phyloP scores from a whole-genome alignment of 345 rosid species.

The Citrus cavaleriei region DNA sequence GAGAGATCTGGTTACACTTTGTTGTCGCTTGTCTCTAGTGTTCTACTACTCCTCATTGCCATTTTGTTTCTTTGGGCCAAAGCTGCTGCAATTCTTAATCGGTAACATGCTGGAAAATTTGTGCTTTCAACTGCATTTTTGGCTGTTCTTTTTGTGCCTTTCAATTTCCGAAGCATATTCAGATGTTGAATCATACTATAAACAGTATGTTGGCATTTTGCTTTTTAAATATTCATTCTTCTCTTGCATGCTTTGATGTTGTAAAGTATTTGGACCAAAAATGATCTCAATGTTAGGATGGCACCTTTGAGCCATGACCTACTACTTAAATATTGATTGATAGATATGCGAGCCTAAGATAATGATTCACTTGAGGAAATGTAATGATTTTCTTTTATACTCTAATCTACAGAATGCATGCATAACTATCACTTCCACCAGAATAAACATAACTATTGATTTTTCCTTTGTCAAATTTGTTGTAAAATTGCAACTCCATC shows the following conservation, averaged over 20 bases:
- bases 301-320: neutral
- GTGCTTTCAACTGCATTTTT: neutral
- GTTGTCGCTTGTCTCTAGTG: slow-evolving; percentile 80
- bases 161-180: neutral
- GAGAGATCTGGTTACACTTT: slow-evolving; percentile 81
- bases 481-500: slow-evolving; percentile 10
- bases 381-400: neutral
- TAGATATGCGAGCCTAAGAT: neutral
- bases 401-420: neutral
- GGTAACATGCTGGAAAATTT: slow-evolving; percentile 37
- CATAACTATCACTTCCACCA: neutral
- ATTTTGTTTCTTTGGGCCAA: slow-evolving; percentile 94
- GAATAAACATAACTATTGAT: neutral
- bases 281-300: neutral
- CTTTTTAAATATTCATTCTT: neutral
- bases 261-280: neutral
- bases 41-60: slow-evolving; percentile 71
- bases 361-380: neutral
- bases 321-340: neutral
- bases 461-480: neutral
- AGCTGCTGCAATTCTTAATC: slow-evolving; percentile 87
- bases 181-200: neutral
- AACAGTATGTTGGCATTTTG: neutral
- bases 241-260: neutral
- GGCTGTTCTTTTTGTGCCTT: neutral